Evolutionary conservation across 169 alveolate species (phyloP), one percentile per base, ranked within the genome.

Genomic region (Cryptosporidium meleagridis): DNA sequence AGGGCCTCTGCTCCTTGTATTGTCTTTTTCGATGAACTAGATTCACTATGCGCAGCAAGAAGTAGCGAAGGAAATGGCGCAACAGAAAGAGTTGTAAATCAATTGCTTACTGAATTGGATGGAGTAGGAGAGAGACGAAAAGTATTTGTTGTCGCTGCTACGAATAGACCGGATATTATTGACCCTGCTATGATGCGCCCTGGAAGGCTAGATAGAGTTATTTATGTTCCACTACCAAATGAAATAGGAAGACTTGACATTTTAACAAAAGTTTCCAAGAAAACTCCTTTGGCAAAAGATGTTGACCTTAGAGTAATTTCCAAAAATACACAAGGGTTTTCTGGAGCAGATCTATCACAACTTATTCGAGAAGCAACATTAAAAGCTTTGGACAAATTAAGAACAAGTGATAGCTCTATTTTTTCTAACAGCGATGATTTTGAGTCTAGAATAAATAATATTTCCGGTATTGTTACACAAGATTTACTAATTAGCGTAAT

Each of bases 111-210:
- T 23, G 99, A 98, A 93, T 95, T 98, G 97, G 99, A 98, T 92
- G 99, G 99, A 8, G 95, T 98, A 67, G 98, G 96, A 86, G 97
- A 93, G 71, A 86, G 98, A 31, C 92, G 89, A 45, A 86, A 98
- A 84, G 99, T 99, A 18, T 99, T 94, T 87, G 97, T 99, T 44
- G 96, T 99, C 48, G 99, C 99, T 14, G 99, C 99, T 1, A 98
- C 99, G 0, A 99, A 99, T 89, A 93, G 99, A 69, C 99, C 99
- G 4, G 99, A 99, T 91, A 97, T 97, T 31, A 97, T 99, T 61
- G 99, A 99, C 92, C 98, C 99, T 0, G 99, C 99, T 5, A 96
- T 99, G 96, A 93, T 99, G 73, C 94, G 99, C 62, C 99, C 99
- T n/a, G 99, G 99, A 21, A 93, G 99, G 70, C 91, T 97, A 35